Base-by-base conservation (phyloP, 1,139 yeast species). In the Arxiozyma slooffiae region DNA sequence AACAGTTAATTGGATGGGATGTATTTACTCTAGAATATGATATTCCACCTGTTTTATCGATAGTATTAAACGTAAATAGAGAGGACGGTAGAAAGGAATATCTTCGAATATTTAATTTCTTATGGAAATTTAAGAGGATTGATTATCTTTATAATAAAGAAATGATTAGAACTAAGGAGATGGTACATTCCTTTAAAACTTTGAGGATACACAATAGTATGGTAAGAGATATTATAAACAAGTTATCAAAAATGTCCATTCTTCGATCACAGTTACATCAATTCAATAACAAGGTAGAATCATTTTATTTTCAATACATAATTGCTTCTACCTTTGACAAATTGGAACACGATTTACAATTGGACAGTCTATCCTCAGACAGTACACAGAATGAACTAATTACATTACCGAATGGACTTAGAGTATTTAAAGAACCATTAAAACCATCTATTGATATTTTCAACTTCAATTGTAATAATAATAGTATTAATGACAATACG, bases 11-110 rank as follows among this genome's bases (percentile, higher is more conserved):
- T 48, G 90, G 89, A 0, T 92, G 97, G 97, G 96, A 90, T 62
- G 89, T 86, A 4, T 90, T 92, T 66, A 88, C 97, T 0, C 71
- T 92, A 46, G 97, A 89, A 62, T 92, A 86, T 64, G 75, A 81
- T 48, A 71, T 88, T 5, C 84, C 78, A 47, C 67, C 77, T 18
- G 90, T 79, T 20, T 73, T 84, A 21, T 66, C 71, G 39, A 55
- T 69, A 14, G 63, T 80, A 1, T 54, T 79, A 41, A 68, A 73
- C 52, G 70, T 73, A 30, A 71, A 73, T 26, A 61, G 67, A 16
- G 63, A 65, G 18, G 68, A 69, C 46, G 65, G 79, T 4, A 71
- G 74, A 41, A 74, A 73, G 47, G 88, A 83, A 56, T 92, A 92
- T 63, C 72, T 88, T 50, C 78, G 86, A 59, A 78, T 90, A 58